phyloP scores from a whole-genome alignment of 352 stramenopile species.

The Globisporangium cederbergense region DNA sequence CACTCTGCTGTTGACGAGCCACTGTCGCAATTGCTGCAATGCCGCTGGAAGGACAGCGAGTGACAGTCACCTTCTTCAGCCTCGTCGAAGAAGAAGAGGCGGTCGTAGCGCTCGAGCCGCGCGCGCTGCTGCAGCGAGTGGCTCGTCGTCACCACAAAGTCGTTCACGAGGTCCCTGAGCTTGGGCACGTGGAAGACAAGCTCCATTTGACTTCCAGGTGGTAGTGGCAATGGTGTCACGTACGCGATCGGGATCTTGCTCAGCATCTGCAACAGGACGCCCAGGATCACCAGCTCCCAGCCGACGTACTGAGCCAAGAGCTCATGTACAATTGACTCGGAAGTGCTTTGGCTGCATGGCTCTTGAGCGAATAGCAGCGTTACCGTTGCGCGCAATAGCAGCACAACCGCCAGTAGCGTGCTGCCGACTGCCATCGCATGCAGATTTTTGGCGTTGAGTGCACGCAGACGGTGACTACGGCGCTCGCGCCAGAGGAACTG shows the following conservation, averaged over 20 bases:
- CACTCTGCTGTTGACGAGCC: background rate
- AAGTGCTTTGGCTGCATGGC: background rate
- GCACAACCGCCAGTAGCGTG: constrained; percentile 3
- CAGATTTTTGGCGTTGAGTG: constrained; percentile 2
- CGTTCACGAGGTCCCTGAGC: constrained; percentile 10
- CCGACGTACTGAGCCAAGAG: constrained; percentile 12
- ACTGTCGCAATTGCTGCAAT: background rate
- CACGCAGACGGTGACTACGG: constrained; percentile 6
- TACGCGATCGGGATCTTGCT: constrained; percentile 13
- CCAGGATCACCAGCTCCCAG: constrained; percentile 11
- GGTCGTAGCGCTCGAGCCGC: constrained; percentile 14
- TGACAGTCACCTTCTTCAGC: background rate
- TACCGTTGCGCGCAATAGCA: constrained; percentile 3
- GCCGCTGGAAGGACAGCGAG: background rate
- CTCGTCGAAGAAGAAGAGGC: constrained; percentile 14
- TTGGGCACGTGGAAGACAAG: constrained; percentile 8
- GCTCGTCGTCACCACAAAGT: constrained; percentile 13
- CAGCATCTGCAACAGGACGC: constrained; percentile 7
- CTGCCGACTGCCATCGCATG: constrained; percentile 13
- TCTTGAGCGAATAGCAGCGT: background rate
- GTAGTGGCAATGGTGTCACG: too few species aligned
- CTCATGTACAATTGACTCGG: background rate
- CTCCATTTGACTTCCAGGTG: background rate
- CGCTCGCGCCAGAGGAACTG: constrained; percentile 17
- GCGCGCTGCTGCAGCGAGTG: constrained; percentile 12